These are phyloP conservation scores for Colletotrichum somersetense DNA, from an alignment of 2,329 filamentous ascomycete genomes.

Conservation along the genomic window DNA sequence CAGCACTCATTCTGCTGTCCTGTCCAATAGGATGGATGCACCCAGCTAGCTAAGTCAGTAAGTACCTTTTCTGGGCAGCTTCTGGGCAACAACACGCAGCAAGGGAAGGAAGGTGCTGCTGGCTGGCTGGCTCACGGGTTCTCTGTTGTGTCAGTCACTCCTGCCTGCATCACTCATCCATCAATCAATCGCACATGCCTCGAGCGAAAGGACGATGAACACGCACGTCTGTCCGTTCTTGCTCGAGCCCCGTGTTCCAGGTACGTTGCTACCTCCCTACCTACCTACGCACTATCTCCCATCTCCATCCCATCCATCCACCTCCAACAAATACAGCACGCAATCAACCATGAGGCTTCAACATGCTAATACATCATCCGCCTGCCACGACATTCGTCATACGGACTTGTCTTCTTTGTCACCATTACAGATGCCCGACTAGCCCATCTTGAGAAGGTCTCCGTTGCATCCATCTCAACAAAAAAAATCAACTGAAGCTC, in stretches of 20 bases:
- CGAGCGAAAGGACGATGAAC: background rate
- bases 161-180: background rate
- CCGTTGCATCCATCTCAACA: constrained; percentile 1
- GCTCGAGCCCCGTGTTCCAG: background rate
- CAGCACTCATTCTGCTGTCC: background rate
- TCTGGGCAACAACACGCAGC: background rate
- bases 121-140: too few relatives aligned
- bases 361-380: background rate
- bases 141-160: background rate
- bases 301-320: background rate
- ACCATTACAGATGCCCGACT: constrained; percentile 4
- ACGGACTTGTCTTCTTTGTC: background rate
- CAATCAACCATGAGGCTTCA: background rate
- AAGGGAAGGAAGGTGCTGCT: background rate
- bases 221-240: background rate
- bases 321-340: background rate
- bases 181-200: background rate
- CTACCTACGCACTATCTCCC: too few relatives aligned
- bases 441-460: background rate
- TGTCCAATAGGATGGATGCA: background rate
- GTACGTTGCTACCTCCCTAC: background rate
- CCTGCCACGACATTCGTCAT: background rate
- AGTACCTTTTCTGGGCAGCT: too few relatives aligned
- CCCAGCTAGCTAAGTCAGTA: too few relatives aligned
- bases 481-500: background rate